These are phyloP conservation scores for Agaricus subrufescens DNA, from an alignment of 768 basidiomycete species.

Conservation along the genomic window DNA sequence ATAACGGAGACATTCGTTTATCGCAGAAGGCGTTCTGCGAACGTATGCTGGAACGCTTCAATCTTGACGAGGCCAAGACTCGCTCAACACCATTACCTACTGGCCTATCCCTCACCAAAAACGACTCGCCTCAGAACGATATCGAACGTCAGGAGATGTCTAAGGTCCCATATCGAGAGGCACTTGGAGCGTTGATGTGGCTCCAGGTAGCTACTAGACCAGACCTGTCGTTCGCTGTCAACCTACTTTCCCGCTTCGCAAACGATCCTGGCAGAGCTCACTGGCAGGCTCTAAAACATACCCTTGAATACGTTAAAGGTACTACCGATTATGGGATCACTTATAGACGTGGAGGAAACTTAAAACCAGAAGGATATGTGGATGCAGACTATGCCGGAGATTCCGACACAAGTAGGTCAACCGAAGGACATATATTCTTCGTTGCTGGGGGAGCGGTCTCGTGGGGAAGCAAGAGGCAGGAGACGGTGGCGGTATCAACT, in stretches of 20 bases:
- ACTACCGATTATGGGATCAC: neutral
- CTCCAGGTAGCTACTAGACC: slow-evolving; percentile 16
- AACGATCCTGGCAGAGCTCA: slow-evolving; percentile 12
- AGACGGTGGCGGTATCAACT: no score
- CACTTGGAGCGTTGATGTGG: slow-evolving; percentile 21
- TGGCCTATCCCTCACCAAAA: neutral
- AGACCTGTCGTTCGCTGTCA: slow-evolving; percentile 32
- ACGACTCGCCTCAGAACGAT: neutral
- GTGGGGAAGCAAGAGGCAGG: no score
- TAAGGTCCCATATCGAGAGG: slow-evolving; percentile 6
- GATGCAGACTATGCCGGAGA: no score
- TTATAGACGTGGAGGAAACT: no score
- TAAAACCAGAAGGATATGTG: no score
- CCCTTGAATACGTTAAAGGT: neutral
- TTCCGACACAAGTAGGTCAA: no score
- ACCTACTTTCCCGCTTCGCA: slow-evolving; percentile 18
- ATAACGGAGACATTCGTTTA: neutral
- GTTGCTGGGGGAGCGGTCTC: no score
- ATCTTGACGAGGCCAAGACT: slow-evolving; percentile 7
- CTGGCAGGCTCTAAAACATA: slow-evolving; percentile 4
- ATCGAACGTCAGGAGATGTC: neutral
- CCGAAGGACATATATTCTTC: no score
- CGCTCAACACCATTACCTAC: slow-evolving; percentile 10
- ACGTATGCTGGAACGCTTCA: slow-evolving; percentile 4
- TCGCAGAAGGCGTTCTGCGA: slow-evolving; percentile 5